Evolutionary conservation across 805 yeast genomes (phyloP).

Genomic region (Pichia nakasei): DNA sequence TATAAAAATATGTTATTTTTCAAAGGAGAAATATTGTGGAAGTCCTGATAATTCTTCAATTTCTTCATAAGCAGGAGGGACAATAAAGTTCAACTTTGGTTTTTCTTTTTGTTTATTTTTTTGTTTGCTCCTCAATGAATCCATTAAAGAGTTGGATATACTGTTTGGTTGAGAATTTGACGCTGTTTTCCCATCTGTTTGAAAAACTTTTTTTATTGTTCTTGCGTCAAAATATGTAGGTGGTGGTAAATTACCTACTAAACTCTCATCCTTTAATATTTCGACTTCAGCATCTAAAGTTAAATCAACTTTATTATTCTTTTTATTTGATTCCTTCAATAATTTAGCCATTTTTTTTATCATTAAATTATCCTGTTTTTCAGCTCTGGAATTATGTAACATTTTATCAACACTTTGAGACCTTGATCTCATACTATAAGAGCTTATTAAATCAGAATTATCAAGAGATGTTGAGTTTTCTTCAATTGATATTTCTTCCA

Average conservation of each 20-base stretch:
- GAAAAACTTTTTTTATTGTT: not conserved
- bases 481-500: constrained; percentile 4
- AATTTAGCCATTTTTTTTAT: constrained; percentile 15
- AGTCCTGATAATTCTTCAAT: constrained; percentile 4
- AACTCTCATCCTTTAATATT: constrained; percentile 15
- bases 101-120: constrained; percentile 1
- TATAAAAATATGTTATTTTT: not conserved
- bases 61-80: constrained; percentile 14
- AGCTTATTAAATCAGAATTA: constrained; percentile 8
- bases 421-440: constrained; percentile 6
- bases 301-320: constrained; percentile 17
- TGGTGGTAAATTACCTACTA: constrained; percentile 17
- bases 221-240: constrained; percentile 12
- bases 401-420: constrained; percentile 9
- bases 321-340: constrained; percentile 11
- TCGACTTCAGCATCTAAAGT: constrained; percentile 15
- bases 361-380: constrained; percentile 14
- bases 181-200: not conserved
- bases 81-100: constrained; percentile 3
- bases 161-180: no score
- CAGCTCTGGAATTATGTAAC: constrained; percentile 3
- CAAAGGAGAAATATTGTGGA: constrained; percentile 6
- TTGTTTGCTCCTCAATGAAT: not conserved
- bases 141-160: no score
- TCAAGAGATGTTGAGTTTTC: not conserved